A percentile compares a stretch with the other conserved stretches of the same genome.
Conservation (phyloP, 2,329 filamentous ascomycete species). For the Beauveria sp. region DNA sequence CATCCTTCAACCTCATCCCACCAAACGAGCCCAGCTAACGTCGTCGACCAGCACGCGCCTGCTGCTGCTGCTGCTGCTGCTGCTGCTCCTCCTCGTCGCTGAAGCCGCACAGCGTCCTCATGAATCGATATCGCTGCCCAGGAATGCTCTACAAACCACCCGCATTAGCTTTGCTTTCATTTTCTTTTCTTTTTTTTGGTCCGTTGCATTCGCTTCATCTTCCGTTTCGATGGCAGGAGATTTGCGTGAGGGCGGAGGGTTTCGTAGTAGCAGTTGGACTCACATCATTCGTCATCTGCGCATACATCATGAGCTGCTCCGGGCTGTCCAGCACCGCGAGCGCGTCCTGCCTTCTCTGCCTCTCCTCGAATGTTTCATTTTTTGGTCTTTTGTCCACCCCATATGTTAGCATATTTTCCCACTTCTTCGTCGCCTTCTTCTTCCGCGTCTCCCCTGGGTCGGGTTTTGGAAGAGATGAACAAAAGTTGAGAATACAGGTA, state of each 20-base stretch:
- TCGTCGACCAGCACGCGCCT: not conserved
- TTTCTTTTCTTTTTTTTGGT: not conserved
- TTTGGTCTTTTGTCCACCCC: constrained; percentile 7
- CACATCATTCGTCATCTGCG: constrained; percentile 47
- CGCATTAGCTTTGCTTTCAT: not conserved
- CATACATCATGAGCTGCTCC: constrained; percentile 52
- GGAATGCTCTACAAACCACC: constrained; percentile 40
- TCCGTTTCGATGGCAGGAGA: too few relatives aligned
- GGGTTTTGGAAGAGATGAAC: too few relatives aligned
- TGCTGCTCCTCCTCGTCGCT: constrained; percentile 15
- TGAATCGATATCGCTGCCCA: constrained; percentile 48
- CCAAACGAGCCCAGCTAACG: not conserved
- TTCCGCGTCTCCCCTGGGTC: not conserved
- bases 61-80: constrained; percentile 1
- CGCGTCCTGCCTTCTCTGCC: constrained; percentile 41
- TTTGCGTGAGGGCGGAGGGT: not conserved
- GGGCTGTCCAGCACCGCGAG: constrained; percentile 48
- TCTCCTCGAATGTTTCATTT: constrained; percentile 33
- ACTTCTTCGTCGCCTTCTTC: not conserved
- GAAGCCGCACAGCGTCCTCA: constrained; percentile 47
- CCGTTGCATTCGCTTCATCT: not conserved
- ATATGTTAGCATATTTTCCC: not conserved
- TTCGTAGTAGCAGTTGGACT: not conserved
- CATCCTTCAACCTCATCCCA: too few relatives aligned
- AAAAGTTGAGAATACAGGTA: too few relatives aligned